Evolutionary conservation across 495 filamentous ascomycete genomes (phyloP), one percentile per base, ranked within the genome.

Genomic region (Bombardia bombarda): DNA sequence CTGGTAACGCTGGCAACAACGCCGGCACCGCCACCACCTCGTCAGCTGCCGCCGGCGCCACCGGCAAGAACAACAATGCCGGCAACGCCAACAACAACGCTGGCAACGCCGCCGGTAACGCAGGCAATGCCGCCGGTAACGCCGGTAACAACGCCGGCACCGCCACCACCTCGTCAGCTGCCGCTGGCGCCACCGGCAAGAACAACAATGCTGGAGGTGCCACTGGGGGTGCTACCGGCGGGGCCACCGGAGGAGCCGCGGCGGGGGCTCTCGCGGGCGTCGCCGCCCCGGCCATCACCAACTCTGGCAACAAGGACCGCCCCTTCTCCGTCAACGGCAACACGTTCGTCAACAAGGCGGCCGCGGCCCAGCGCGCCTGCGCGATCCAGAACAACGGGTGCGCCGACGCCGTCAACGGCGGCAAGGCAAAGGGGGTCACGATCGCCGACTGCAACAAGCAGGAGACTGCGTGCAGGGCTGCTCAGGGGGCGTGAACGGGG

Each of bases 311-410:
- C 40, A 48, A 54, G 2, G 59, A 43, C 6, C 55, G 73, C 26
- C 70, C 72, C 34, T 77, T 78, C 58, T 19, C 40, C 21, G 73
- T 79, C 31, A 66, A 67, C 53, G 73, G 69, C 25, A 61, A 66
- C 57, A 73, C 73, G 7, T 77, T 77, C 42, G 59, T 63, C 32
- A 62, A 60, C 46, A 42, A 57, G 50, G 52, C 44, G 30, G 64
- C 65, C 16, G 71, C 71, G 31, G 53, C 57, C 26, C 61, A 68
- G 55, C 59, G 65, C 28, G 62, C 62, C 21, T 62, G 56, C 34
- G 55, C 66, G 46, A 68, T 73, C 40, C 71, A 75, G 63, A 67
- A 72, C 50, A 75, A 75, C 50, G 55, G 48, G n/a, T 74, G 71
- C 53, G 61, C 64, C 39, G 49, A 72, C 31, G 69, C 70, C 26